These are phyloP conservation scores for Cladobotryum mycophilum DNA, from an alignment of 2,329 filamentous ascomycete species.

Conservation along the genomic window DNA sequence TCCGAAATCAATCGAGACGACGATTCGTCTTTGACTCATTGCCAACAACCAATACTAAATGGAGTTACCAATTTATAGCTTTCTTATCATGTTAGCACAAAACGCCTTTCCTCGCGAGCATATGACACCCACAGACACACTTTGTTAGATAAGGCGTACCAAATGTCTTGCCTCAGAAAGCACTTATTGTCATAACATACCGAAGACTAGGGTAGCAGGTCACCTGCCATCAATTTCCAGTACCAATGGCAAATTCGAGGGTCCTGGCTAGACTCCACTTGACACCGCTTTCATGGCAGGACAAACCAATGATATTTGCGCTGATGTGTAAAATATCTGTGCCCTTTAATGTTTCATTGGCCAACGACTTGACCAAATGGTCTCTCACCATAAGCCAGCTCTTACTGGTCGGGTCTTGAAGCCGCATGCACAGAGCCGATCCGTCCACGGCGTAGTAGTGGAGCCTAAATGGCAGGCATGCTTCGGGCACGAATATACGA, in stretches of 20 bases:
- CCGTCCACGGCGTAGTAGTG: constrained; percentile 7
- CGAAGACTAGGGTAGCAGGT: constrained; percentile 3
- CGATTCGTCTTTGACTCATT: constrained; percentile 35
- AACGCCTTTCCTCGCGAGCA: constrained; percentile 1
- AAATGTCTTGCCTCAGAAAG: constrained; percentile 1
- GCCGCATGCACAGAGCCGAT: constrained; percentile 10
- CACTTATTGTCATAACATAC: constrained; percentile 7
- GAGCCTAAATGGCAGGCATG: constrained; percentile 7
- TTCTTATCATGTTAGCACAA: constrained; percentile 1
- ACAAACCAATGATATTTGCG: constrained; percentile 4
- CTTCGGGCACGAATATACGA: constrained; percentile 9
- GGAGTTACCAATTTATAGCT: neutral
- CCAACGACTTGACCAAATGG: neutral
- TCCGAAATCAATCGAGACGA: constrained; percentile 51
- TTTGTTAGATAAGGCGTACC: constrained; percentile 1
- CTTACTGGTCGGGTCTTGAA: constrained; percentile 2
- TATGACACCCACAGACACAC: neutral
- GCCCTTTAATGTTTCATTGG: neutral
- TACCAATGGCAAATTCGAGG: constrained; percentile 6
- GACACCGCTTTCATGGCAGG: constrained; percentile 5
- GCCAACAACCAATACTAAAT: constrained; percentile 2
- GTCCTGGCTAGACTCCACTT: constrained; percentile 6
- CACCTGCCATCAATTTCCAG: neutral
- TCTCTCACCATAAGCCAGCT: neutral
- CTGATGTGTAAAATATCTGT: constrained; percentile 1